Evolutionary conservation across 2,329 filamentous ascomycete species (phyloP), one percentile per base, ranked within the genome.

Genomic region (Xylaria sp.): DNA sequence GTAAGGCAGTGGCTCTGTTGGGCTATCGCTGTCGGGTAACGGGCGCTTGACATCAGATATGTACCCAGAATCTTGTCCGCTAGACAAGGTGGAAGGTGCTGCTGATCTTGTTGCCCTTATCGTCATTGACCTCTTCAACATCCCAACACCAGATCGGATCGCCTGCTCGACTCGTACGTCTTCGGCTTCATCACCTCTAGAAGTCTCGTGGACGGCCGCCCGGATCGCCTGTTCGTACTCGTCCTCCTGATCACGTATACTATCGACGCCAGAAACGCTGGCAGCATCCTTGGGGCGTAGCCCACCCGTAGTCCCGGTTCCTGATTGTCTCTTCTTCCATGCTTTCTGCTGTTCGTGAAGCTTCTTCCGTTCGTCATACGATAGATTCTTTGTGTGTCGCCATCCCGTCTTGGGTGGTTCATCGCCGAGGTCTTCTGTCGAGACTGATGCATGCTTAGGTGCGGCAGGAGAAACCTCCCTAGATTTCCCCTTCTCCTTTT

Each of bases 201-300:
- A 92, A 0, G 89, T 91, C 66, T 88, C 82, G 7, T 76, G 74
- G 1, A 94, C 87, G 1, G 88, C 89, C 9, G 78, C 77, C 48
- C 79, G 81, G 53, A 94, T 93, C 1, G 90, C 90, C 39, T 81
- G 76, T 67, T 93, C 89, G 39, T 91, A 81, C 52, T 89, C 87
- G 2, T 79, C 77, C 29, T 83, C 77, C n/a, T 82, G 76, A 9
- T 65, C 63, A 43, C 37, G 52, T 26, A 47, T 42, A 24, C 40
- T 51, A 45, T 58, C 38, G 3, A 43, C 42, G 29, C 53, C 44
- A 4, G 60, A 53, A 57, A 42, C 52, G 50, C 38, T 53, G 56
- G 50, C 54, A 43, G 54, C 17, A 44, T 64, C 61, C 16, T 59
- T 55, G 48, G 61, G 50, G 40, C 55, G 60, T 44, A 61, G 48